These are phyloP conservation scores for Ceratocystis lukuohia DNA, from an alignment of 2,329 filamentous ascomycete genomes.

Conservation along the genomic window DNA sequence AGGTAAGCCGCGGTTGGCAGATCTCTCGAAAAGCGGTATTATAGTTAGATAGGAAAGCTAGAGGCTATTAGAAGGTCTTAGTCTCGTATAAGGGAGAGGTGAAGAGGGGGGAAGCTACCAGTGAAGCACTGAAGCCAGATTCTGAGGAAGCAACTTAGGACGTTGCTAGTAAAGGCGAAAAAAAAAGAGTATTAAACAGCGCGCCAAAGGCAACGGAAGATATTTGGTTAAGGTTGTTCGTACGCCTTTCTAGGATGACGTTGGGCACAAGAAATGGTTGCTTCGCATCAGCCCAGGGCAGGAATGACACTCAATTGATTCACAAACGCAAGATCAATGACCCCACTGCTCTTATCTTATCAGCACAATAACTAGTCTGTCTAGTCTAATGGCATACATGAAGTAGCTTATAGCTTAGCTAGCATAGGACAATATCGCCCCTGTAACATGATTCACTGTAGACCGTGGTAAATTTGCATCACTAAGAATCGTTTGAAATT, in stretches of 20 bases:
- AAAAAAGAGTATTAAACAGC: too few species aligned
- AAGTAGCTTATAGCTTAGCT: neutral
- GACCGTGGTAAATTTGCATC: neutral
- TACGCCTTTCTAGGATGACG: neutral
- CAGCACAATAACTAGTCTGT: neutral
- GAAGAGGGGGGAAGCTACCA: neutral
- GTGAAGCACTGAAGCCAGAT: too few species aligned
- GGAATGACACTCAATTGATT: neutral
- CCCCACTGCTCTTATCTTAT: slow-evolving; percentile 2
- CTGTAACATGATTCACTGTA: too few species aligned
- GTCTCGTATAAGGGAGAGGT: too few species aligned
- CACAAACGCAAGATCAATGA: neutral
- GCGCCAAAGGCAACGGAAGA: neutral
- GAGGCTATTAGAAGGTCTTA: too few species aligned
- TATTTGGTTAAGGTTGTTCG: neutral
- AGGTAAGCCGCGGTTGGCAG: neutral
- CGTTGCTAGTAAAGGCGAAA: too few species aligned
- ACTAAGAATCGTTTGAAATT: neutral
- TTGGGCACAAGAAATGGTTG: neutral
- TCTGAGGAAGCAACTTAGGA: too few species aligned
- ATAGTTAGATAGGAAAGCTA: too few species aligned
- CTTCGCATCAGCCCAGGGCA: neutral
- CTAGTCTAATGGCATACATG: neutral
- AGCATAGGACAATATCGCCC: too few species aligned
- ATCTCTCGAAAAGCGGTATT: too few species aligned